These are phyloP conservation scores for Phaeosphaeria sp. DNA, from an alignment of 2,329 filamentous ascomycete species.

Conservation along the genomic window DNA sequence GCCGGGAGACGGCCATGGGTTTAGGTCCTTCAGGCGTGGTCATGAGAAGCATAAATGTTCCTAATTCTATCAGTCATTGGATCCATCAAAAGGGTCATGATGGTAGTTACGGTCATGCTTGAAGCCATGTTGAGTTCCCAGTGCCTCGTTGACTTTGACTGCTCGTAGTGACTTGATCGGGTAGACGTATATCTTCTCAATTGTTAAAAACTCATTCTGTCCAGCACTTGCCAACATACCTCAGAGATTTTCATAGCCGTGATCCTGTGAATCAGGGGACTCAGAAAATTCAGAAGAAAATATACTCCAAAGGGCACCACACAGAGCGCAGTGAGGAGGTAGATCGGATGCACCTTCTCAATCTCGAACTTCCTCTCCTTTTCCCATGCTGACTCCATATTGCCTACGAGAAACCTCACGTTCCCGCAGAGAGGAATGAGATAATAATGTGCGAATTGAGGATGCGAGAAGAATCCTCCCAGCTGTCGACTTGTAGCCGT, in stretches of 20 bases:
- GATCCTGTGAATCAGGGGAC: constrained; percentile 28
- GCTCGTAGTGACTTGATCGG: constrained; percentile 56
- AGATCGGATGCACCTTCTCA: constrained; percentile 25
- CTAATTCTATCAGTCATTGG: constrained; percentile 15
- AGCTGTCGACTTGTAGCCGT: neutral
- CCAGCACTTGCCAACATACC: constrained; percentile 20
- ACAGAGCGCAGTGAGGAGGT: constrained; percentile 27
- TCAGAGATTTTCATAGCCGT: constrained; percentile 42
- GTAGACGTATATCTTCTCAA: constrained; percentile 52
- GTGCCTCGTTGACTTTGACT: constrained; percentile 45
- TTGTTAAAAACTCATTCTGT: constrained; percentile 3
- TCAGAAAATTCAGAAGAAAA: constrained; percentile 27
- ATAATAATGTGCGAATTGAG: neutral
- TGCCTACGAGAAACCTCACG: neutral
- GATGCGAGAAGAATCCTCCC: neutral
- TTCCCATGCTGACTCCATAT: constrained; percentile 13
- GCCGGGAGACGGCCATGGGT: constrained; percentile 52
- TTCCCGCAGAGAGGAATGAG: neutral
- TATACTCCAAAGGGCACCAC: constrained; percentile 28
- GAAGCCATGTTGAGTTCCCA: constrained; percentile 54
- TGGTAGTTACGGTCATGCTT: constrained; percentile 48
- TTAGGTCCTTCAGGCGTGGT: constrained; percentile 44
- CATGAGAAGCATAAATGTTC: constrained; percentile 50
- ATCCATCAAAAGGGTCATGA: neutral
- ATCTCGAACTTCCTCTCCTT: constrained; percentile 20